Percentiles rank a stretch among this genome's conserved stretches.
Conservation (phyloP, 1,284 basidiomycete genomes). For the Pseudozyma pruni region DNA sequence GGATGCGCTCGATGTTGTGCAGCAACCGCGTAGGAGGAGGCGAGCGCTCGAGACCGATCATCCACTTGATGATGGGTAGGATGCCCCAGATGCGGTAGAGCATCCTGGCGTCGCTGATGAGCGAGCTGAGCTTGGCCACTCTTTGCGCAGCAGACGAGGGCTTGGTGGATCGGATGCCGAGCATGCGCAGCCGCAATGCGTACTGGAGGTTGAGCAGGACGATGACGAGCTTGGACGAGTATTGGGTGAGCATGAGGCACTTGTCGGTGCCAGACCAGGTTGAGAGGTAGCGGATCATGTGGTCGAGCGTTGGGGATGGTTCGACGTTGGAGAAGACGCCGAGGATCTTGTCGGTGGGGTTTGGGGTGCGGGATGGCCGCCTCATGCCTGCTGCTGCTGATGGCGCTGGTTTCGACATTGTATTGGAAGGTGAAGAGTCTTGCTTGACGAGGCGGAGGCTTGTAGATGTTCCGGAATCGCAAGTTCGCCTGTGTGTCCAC, state of each 20-base stretch:
- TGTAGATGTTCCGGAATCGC: no score
- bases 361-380: slow-evolving; percentile 27
- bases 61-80: slow-evolving; percentile 67
- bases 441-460: no score
- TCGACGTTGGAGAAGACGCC: slow-evolving; percentile 61
- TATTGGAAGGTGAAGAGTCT: no score
- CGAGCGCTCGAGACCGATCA: slow-evolving; percentile 60
- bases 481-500: no score
- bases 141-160: slow-evolving; percentile 44
- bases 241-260: slow-evolving; percentile 65
- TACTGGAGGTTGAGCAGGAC: slow-evolving; percentile 60
- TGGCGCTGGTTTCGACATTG: slow-evolving; percentile 40
- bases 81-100: slow-evolving; percentile 67
- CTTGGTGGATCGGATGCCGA: slow-evolving; percentile 41
- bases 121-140: slow-evolving; percentile 47
- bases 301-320: slow-evolving; percentile 56
- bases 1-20: slow-evolving; percentile 65
- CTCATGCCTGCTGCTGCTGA: slow-evolving; percentile 9
- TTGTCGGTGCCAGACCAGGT: slow-evolving; percentile 67
- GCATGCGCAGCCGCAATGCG: slow-evolving; percentile 53
- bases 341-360: slow-evolving; percentile 53
- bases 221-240: slow-evolving; percentile 60
- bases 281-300: slow-evolving; percentile 63
- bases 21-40: slow-evolving; percentile 61
- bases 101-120: slow-evolving; percentile 60